Percentiles rank a stretch among this genome's conserved stretches.
phyloP scores from a whole-genome alignment of 352 stramenopile species.

The Sclerospora graminicola region DNA sequence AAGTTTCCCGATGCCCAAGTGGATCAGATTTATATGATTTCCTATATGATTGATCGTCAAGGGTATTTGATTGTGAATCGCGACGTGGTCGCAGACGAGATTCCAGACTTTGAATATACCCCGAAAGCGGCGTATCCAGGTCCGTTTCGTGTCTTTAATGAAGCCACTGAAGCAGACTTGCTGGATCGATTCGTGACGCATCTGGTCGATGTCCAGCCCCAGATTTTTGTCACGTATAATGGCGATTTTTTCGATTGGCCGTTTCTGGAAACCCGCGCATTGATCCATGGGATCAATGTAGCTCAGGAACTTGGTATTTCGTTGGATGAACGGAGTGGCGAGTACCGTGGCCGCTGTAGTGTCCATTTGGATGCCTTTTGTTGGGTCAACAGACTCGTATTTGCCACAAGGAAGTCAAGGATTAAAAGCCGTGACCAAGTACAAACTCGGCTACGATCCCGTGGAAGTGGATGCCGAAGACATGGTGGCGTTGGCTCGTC shows the following conservation, averaged over 20 bases:
- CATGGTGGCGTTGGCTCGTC: slow-evolving; percentile 93
- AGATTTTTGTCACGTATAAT: slow-evolving; percentile 99
- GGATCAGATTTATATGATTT: slow-evolving; percentile 96
- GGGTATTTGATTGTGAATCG: slow-evolving; percentile 97
- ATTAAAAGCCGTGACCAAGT: slow-evolving; percentile 98
- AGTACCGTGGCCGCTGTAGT: slow-evolving; percentile 88
- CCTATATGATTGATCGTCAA: slow-evolving; percentile 96
- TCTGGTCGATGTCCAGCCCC: slow-evolving; percentile 86
- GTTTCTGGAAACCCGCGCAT: slow-evolving; percentile 92
- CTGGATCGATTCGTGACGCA: slow-evolving; percentile 88
- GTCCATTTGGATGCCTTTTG: slow-evolving; percentile 98
- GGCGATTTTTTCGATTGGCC: slow-evolving; percentile 99
- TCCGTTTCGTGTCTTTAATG: slow-evolving; percentile 97
- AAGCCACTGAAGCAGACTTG: slow-evolving; percentile 73
- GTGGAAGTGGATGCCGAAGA: slow-evolving; percentile 98
- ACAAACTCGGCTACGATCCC: slow-evolving; percentile 98
- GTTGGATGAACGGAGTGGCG: slow-evolving; percentile 57
- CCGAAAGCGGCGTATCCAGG: slow-evolving; percentile 87
- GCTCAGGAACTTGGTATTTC: slow-evolving; percentile 78
- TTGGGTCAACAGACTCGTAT: slow-evolving; percentile 99
- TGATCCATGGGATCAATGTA: slow-evolving; percentile 89
- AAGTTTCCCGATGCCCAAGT: slow-evolving; percentile 97
- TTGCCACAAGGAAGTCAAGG: slow-evolving; percentile 96
- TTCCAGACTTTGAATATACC: slow-evolving; percentile 99
- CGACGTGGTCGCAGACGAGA: slow-evolving; percentile 94